Evolutionary conservation across 768 basidiomycete species (phyloP), one percentile per base, ranked within the genome.

Genomic region (Pulveroboletus sp.): DNA sequence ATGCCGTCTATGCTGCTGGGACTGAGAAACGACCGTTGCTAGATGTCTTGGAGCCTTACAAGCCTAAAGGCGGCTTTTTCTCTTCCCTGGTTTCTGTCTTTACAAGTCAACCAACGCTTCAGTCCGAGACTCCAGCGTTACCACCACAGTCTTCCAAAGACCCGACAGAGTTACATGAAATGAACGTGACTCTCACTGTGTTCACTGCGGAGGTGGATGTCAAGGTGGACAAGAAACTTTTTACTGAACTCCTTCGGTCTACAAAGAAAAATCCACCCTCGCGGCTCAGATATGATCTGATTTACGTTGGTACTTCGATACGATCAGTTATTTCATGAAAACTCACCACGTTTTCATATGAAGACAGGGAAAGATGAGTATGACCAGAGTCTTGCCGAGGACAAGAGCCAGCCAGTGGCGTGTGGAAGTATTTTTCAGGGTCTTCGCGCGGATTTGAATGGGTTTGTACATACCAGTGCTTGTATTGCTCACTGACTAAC

Each of bases 181-280:
- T 42, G 43, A 69, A 54, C 26, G 65, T 73, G 12, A 57, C 63
- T 15, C 60, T 73, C 5, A 67, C 62, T 6, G 57, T 71, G 11
- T 73, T 68, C 47, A 64, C 60, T 15, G 71, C 71, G 5, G 61
- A 63, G 11, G 77, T 89, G 12, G 75, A 76, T 39, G 84, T 90
- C 17, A 75, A 69, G 38, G 65, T 89, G 15, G 81, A 81, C 54
- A 76, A 79, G 66, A 88, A 85, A 61, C 71, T 86, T 42, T 73
- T 79, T 2, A 66, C 72, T 8, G 95, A 97, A 66, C 72, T 98
- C 31, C 78, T 87, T 51, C 76, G 95, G 51, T 89, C 92, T 1
- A 99, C 94, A 10, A 97, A 97, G 78, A 99, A 99, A 74, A 85
- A 89, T 47, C 88, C 91, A 0, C 95, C 95, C 0, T 71, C 69